Conservation (phyloP, 257 asterid species). For the Paraleonurus japonicus region DNA sequence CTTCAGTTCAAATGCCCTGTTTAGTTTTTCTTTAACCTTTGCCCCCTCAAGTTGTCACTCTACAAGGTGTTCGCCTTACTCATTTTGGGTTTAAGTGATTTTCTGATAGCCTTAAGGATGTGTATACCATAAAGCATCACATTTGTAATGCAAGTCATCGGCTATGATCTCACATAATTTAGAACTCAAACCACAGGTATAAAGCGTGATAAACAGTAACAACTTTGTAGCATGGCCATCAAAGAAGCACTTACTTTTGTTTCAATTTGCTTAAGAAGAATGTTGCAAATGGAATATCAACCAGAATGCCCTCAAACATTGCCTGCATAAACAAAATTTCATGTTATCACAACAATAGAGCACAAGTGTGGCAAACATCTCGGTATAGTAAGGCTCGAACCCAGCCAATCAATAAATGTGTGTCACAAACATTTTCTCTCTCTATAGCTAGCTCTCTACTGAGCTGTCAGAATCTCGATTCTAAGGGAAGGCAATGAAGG, state of each 20-base stretch:
- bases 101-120: neutral
- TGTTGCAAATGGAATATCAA: constrained; percentile 97
- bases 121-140: too few relatives aligned
- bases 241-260: constrained; percentile 68
- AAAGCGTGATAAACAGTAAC: neutral
- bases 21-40: neutral
- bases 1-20: constrained; percentile 12
- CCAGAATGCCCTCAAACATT: constrained; percentile 96
- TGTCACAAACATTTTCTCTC: too few relatives aligned
- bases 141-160: neutral
- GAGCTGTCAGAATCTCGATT: too few relatives aligned
- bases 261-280: constrained; percentile 97
- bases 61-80: neutral
- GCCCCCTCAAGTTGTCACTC: neutral
- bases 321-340: constrained; percentile 56
- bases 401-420: too few relatives aligned
- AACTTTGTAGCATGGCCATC: constrained; percentile 11
- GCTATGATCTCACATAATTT: neutral
- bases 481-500: too few relatives aligned
- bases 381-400: too few relatives aligned
- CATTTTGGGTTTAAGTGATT: neutral
- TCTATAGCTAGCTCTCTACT: too few relatives aligned
- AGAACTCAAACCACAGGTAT: constrained; percentile 1
- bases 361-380: neutral
- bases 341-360: constrained; percentile 10